These are phyloP conservation scores for Aspergillus piperis DNA, from an alignment of 2,329 filamentous ascomycete genomes.

Conservation along the genomic window DNA sequence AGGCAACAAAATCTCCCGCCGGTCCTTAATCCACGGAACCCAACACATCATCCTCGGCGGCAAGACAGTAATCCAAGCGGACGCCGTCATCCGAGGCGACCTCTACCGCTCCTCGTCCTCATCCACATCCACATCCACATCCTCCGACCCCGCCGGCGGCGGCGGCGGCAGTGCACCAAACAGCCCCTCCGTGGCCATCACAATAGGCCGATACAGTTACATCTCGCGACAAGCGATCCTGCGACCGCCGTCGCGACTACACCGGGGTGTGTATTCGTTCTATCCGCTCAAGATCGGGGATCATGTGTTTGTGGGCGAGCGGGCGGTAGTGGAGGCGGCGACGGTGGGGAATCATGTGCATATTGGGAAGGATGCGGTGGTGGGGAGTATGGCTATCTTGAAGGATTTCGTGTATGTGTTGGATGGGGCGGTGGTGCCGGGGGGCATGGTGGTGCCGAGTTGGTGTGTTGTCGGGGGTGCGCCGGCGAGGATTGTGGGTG, in stretches of 20 bases:
- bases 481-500: constrained; percentile 77
- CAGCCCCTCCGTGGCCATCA: constrained; percentile 60
- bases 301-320: constrained; percentile 84
- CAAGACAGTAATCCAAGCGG: constrained; percentile 92
- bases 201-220: constrained; percentile 89
- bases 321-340: constrained; percentile 77
- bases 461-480: constrained; percentile 87
- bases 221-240: constrained; percentile 76
- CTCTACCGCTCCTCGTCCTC: constrained; percentile 59
- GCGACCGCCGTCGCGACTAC: constrained; percentile 78
- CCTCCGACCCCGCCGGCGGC: constrained; percentile 28
- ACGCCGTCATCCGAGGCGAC: constrained; percentile 91
- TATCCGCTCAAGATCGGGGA: constrained; percentile 92
- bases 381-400: constrained; percentile 86
- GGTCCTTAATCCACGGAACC: constrained; percentile 86
- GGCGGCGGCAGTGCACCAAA: constrained; percentile 31
- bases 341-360: constrained; percentile 82
- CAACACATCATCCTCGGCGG: constrained; percentile 98
- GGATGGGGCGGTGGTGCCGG: constrained; percentile 78
- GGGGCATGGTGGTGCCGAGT: constrained; percentile 88
- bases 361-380: constrained; percentile 73
- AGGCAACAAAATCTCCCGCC: constrained; percentile 96
- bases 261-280: constrained; percentile 65
- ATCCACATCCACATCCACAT: constrained; percentile 31
- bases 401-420: constrained; percentile 91